Base-by-base conservation (phyloP, 371 early-diverging fungal genomes). In the Mortierella sp. region DNA sequence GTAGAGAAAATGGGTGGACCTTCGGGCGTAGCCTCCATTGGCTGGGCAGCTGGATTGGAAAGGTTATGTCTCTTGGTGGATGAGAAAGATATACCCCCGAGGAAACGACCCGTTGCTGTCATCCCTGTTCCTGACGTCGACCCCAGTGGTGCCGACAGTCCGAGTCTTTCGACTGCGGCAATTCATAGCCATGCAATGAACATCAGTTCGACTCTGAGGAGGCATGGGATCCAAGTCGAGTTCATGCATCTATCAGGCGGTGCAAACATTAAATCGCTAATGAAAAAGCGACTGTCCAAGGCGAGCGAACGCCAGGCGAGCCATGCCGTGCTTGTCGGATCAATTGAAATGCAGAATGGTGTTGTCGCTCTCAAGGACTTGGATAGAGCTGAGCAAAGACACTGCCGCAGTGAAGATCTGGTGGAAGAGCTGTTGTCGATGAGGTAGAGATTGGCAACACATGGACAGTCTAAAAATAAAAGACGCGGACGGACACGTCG, bases 21-120 rank as follows among this genome's bases (percentile, higher is more conserved):
- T 18, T 51, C 60, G 3, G 63, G 76, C n/a, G 51, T 84, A 16
- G 66, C 88, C 2, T 85, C 84, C 19, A 64, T 72, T 54, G 83
- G 85, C 5, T 89, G 89, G 89, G 89, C 83, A 13, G 83, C 87
- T 18, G 89, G 89, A 18, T 64, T 89, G 21, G 89, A 89, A 45
- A 71, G 89, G 27, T 59, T 89, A 28, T 67, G 86, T 13, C 54
- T 86, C 18, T 50, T 88, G 34, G 28, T 88, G 12, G 43, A 61
- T 1, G 69, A 68, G 4, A 21, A 39, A 16, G 28, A 41, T 12
- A 38, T 64, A 0, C 76, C 76, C 13, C 7, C 19, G 18, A 41
- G 39, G n/a, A 27, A 23, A 4, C 64, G 76, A 26, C 62, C 70
- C 10, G 50, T 76, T 28, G 76, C 61, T n/a, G 38, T 76, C 14